Conservation (phyloP, 805 yeast species). For the Brettanomyces nanus region DNA sequence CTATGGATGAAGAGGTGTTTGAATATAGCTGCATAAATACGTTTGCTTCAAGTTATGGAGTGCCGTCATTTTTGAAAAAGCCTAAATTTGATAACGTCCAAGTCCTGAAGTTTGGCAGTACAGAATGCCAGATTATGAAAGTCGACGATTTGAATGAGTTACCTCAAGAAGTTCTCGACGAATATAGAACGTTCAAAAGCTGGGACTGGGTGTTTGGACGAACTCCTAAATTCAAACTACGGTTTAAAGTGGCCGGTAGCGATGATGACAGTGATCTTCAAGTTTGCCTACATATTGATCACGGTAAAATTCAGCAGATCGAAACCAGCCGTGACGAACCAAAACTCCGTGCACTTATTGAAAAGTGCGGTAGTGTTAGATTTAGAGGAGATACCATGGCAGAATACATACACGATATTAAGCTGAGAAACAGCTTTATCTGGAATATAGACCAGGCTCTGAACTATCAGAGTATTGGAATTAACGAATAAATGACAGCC, state of each 20-base stretch:
- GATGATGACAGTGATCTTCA: constrained; percentile 22
- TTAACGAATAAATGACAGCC: background rate
- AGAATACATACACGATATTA: constrained; percentile 8
- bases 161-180: constrained; percentile 31
- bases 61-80: constrained; percentile 10
- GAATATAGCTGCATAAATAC: constrained; percentile 32
- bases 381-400: constrained; percentile 16
- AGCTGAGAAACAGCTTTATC: constrained; percentile 11
- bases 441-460: constrained; percentile 24
- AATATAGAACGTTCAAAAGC: constrained; percentile 34
- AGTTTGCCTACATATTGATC: constrained; percentile 39
- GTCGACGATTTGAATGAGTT: constrained; percentile 18
- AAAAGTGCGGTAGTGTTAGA: constrained; percentile 8
- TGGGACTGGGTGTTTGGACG: constrained; percentile 75
- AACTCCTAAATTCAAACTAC: constrained; percentile 67
- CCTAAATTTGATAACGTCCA: constrained; percentile 10
- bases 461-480: constrained; percentile 9
- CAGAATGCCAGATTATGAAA: constrained; percentile 15
- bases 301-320: constrained; percentile 29
- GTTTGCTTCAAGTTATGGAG: constrained; percentile 29
- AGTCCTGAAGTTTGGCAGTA: constrained; percentile 4
- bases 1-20: constrained; percentile 37
- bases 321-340: constrained; percentile 10
- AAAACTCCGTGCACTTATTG: constrained; percentile 8
- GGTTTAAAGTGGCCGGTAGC: constrained; percentile 34